Evolutionary conservation across 2,329 filamentous ascomycete genomes (phyloP).

Genomic region (Didymella segeticola): DNA sequence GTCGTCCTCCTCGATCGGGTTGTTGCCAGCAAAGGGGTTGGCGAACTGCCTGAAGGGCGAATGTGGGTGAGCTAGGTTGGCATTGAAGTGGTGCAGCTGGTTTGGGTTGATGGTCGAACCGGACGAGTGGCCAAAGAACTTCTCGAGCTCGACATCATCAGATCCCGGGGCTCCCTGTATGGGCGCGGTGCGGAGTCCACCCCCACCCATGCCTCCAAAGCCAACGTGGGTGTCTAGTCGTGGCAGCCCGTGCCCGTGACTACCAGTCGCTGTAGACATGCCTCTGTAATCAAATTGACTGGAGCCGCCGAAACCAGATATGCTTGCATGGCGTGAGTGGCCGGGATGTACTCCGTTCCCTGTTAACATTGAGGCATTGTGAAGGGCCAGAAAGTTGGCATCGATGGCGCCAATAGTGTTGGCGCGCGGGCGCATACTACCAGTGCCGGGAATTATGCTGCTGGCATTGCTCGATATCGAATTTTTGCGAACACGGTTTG

Average conservation of each 20-base stretch:
- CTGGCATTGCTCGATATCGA: conserved; percentile 73
- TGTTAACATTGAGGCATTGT: conserved; percentile 59
- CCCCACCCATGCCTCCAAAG: conserved; percentile 69
- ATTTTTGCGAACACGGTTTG: conserved; percentile 86
- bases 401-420: conserved; percentile 97
- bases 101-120: conserved; percentile 69
- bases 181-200: conserved; percentile 78
- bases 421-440: conserved; percentile 81
- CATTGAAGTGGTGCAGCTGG: conserved; percentile 84
- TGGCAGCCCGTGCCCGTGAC: conserved; percentile 74
- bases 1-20: conserved; percentile 73
- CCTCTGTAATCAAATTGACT: conserved; percentile 71
- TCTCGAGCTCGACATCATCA: conserved; percentile 73
- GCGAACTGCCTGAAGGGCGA: conserved; percentile 55
- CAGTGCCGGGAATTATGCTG: conserved; percentile 56
- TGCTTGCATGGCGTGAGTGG: conserved; percentile 75
- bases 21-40: conserved; percentile 64
- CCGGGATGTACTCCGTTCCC: conserved; percentile 58
- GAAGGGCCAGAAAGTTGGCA: conserved; percentile 69
- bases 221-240: conserved; percentile 84
- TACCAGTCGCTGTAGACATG: conserved; percentile 72
- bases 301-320: conserved; percentile 67
- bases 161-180: conserved; percentile 59
- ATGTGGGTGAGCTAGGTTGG: conserved; percentile 68
- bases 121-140: conserved; percentile 66